phyloP scores from a whole-genome alignment of 352 stramenopile species.

The Globisporangium megalacanthum region DNA sequence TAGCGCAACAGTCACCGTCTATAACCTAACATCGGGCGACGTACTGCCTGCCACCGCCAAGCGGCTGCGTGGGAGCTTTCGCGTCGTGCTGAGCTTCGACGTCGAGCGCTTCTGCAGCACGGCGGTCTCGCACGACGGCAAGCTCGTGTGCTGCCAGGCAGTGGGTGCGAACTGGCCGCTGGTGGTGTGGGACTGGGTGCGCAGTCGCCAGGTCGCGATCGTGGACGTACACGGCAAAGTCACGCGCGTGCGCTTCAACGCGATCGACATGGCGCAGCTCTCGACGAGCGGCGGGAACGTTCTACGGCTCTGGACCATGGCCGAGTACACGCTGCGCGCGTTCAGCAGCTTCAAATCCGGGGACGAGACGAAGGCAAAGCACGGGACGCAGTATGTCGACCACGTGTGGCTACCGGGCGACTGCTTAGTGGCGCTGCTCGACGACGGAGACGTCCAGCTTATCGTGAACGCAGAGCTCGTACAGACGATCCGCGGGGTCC shows the following conservation, averaged over 20 bases:
- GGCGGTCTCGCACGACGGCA: constrained; percentile 62
- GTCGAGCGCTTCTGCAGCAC: constrained; percentile 47
- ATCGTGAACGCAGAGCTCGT: constrained; percentile 70
- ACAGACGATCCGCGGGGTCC: constrained; percentile 57
- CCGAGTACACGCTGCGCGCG: constrained; percentile 60
- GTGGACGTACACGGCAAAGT: constrained; percentile 67
- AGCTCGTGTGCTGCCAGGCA: constrained; percentile 55
- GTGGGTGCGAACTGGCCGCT: constrained; percentile 53
- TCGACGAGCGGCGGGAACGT: constrained; percentile 64
- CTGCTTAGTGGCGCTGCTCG: constrained; percentile 55
- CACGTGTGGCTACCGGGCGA: constrained; percentile 70
- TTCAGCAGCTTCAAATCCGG: constrained; percentile 75
- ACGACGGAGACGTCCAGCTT: constrained; percentile 69
- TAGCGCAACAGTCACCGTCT: constrained; percentile 32
- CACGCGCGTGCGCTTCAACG: constrained; percentile 69
- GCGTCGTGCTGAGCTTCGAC: constrained; percentile 44
- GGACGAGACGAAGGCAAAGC: constrained; percentile 50
- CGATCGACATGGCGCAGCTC: constrained; percentile 72
- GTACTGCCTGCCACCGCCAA: not conserved
- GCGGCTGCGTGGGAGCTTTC: constrained; percentile 13
- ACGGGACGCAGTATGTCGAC: constrained; percentile 49
- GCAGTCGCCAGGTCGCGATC: constrained; percentile 50
- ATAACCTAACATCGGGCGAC: constrained; percentile 12
- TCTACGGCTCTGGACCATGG: constrained; percentile 73
- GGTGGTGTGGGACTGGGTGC: constrained; percentile 75